Evolutionary conservation across 768 basidiomycete genomes (phyloP).

Genomic region (Chalciporus piperatus): DNA sequence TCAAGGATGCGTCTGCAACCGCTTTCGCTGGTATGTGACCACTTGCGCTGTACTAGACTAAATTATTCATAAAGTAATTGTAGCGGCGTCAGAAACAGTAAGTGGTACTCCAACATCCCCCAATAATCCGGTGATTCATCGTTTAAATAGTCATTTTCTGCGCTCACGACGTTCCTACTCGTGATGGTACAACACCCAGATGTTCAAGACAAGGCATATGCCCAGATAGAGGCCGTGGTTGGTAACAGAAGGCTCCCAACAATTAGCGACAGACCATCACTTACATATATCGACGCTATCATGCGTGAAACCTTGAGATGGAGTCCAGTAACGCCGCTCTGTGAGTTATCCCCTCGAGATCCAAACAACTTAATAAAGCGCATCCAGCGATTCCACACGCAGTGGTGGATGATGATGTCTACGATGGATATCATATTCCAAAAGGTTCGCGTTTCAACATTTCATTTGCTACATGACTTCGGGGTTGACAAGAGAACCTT

Average conservation of each 20-base stretch:
- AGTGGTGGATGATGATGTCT: conserved; percentile 13
- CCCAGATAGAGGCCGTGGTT: conserved; percentile 16
- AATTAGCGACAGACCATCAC: conserved; percentile 9
- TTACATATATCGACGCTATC: conserved; percentile 38
- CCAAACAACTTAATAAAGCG: neutral
- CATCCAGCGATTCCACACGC: conserved; percentile 15
- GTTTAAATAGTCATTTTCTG: conserved; percentile 9
- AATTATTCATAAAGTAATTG: neutral
- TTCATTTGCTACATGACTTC: neutral
- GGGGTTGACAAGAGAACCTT: neutral
- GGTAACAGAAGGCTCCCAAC: conserved; percentile 21
- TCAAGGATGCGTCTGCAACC: conserved; percentile 17
- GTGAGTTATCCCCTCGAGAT: conserved; percentile 6
- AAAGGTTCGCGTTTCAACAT: neutral
- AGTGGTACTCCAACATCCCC: neutral
- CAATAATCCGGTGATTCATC: neutral
- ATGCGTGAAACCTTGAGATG: conserved; percentile 23
- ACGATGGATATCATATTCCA: conserved; percentile 35
- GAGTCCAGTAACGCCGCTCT: conserved; percentile 11
- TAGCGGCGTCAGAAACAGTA: conserved; percentile 18
- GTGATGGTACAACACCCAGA: conserved; percentile 17
- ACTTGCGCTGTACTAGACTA: neutral
- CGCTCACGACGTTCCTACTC: conserved; percentile 10
- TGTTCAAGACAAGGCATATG: conserved; percentile 17
- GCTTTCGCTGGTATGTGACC: conserved; percentile 10